Conservation (phyloP, 2,329 filamentous ascomycete genomes). For the Exutisphaerella laricina region DNA sequence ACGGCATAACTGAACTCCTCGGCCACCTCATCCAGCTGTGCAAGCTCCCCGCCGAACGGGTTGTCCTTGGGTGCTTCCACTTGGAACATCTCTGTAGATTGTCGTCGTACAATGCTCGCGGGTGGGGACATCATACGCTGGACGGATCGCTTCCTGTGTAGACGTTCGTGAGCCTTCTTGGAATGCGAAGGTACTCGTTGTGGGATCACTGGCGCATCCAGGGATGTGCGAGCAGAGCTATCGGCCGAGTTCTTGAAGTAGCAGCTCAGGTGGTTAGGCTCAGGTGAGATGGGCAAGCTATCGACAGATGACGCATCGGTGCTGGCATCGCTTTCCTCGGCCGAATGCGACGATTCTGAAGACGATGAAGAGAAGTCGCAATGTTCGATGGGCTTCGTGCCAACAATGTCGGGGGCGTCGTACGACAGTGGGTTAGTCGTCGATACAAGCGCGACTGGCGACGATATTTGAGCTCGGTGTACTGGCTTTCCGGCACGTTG, state of each 20-base stretch:
- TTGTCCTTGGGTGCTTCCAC: slow-evolving; percentile 45
- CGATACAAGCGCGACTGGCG: slow-evolving; percentile 77
- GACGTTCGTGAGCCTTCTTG: slow-evolving; percentile 73
- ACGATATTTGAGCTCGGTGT: slow-evolving; percentile 72
- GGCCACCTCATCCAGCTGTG: slow-evolving; percentile 85
- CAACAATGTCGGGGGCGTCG: slow-evolving; percentile 74
- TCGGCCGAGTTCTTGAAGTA: slow-evolving; percentile 51
- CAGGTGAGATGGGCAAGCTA: slow-evolving; percentile 40
- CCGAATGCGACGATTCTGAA: slow-evolving; percentile 50
- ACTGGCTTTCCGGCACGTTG: slow-evolving; percentile 45
- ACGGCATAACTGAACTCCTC: slow-evolving; percentile 69
- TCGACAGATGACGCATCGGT: slow-evolving; percentile 58
- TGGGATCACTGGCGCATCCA: slow-evolving; percentile 63
- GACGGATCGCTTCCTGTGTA: slow-evolving; percentile 64
- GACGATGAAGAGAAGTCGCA: slow-evolving; percentile 33
- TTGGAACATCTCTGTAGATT: slow-evolving; percentile 41
- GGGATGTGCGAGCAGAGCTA: slow-evolving; percentile 38
- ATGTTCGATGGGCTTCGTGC: slow-evolving; percentile 26
- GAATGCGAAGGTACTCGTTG: slow-evolving; percentile 79
- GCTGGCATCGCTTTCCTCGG: slow-evolving; percentile 67
- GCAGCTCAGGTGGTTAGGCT: slow-evolving; percentile 51
- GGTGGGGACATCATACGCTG: slow-evolving; percentile 38
- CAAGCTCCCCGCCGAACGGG: slow-evolving; percentile 84
- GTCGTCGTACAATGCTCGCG: slow-evolving; percentile 51
- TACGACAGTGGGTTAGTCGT: slow-evolving; percentile 96